phyloP scores from a whole-genome alignment of 768 basidiomycete species.

The Chalciporus sphaerocephalus region DNA sequence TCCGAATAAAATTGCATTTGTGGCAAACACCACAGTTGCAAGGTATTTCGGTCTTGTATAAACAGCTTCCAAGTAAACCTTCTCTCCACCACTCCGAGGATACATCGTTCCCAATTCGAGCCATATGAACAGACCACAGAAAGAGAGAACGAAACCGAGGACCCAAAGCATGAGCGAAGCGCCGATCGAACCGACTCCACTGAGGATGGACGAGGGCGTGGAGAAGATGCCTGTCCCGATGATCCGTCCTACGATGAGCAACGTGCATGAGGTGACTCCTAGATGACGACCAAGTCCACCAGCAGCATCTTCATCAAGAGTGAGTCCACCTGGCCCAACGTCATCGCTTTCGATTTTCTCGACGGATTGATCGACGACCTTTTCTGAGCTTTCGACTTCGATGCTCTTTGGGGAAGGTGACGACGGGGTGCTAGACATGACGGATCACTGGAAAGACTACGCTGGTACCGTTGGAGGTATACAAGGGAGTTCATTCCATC shows the following conservation, averaged over 20 bases:
- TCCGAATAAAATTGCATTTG: conserved; percentile 42
- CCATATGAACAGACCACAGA: conserved; percentile 59
- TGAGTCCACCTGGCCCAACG: conserved; percentile 39
- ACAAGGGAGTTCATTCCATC: background rate
- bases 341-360: conserved; percentile 11
- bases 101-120: conserved; percentile 63
- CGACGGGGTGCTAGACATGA: conserved; percentile 11
- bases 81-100: conserved; percentile 58
- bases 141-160: conserved; percentile 54
- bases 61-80: conserved; percentile 57
- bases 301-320: conserved; percentile 50
- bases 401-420: conserved; percentile 2
- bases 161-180: conserved; percentile 64
- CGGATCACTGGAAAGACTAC: background rate
- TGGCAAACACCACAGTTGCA: conserved; percentile 46
- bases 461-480: background rate
- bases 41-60: conserved; percentile 46
- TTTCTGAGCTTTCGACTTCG: background rate
- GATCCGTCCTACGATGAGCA: conserved; percentile 53
- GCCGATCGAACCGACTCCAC: conserved; percentile 52
- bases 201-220: conserved; percentile 56
- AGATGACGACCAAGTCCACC: conserved; percentile 58
- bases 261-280: conserved; percentile 52
- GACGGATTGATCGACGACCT: background rate
- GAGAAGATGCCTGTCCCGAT: conserved; percentile 67